A percentile compares a stretch with the other conserved stretches of the same genome.
Evolutionary conservation across 1,139 yeast species (phyloP).

Genomic region (Taiozyma onychis): DNA sequence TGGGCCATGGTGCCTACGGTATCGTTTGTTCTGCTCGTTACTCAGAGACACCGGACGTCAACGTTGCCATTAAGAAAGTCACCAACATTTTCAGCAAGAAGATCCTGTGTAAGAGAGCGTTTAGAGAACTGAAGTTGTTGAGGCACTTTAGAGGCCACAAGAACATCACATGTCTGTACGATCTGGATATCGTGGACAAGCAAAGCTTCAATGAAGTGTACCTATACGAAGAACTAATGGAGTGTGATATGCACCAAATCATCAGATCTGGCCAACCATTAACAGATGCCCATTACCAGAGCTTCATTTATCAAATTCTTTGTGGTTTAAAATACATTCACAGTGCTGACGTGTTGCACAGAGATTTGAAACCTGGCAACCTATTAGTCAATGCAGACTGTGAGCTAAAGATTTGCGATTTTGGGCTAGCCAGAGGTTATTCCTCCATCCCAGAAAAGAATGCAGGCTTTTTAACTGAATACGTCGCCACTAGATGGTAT

Average conservation of each 20-base stretch:
- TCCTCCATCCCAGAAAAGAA: constrained; percentile 79
- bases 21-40: constrained; percentile 91
- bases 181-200: constrained; percentile 81
- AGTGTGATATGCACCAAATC: constrained; percentile 97
- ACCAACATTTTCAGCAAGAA: constrained; percentile 88
- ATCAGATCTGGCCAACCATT: constrained; percentile 90
- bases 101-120: constrained; percentile 81
- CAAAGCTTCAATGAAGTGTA: constrained; percentile 86
- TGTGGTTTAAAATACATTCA: constrained; percentile 94
- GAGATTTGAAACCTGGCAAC: constrained; percentile 94
- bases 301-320: constrained; percentile 83
- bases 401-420: constrained; percentile 92
- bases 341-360: constrained; percentile 90
- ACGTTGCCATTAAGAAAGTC: constrained; percentile 93
- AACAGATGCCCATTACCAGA: constrained; percentile 93
- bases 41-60: constrained; percentile 60
- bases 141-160: constrained; percentile 91
- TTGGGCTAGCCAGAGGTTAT: constrained; percentile 95
- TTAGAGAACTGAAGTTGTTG: constrained; percentile 80
- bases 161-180: constrained; percentile 90
- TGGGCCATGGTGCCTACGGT: constrained; percentile 98
- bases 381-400: constrained; percentile 92
- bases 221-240: constrained; percentile 92
- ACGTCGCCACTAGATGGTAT: constrained; percentile 98
- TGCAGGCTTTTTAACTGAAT: constrained; percentile 90